Conservation (phyloP, 148 eudicot species). For the Hydrangea macrophylla region DNA sequence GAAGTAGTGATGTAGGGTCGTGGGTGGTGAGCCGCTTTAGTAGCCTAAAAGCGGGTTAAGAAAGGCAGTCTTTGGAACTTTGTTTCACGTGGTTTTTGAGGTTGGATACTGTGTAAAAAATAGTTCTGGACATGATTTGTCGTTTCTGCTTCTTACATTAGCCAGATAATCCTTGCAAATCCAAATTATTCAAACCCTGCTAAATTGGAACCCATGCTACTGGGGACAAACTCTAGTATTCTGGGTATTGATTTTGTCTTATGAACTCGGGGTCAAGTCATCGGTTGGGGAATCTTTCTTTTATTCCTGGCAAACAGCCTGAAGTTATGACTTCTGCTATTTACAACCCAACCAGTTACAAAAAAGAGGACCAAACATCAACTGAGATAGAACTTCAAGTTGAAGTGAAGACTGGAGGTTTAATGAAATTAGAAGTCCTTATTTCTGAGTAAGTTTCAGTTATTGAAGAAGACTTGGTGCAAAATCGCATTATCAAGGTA, state of each 20-base stretch:
- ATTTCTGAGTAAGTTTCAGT: slow-evolving; percentile 27
- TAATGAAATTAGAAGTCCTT: slow-evolving; percentile 26
- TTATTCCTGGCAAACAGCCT: slow-evolving; percentile 11
- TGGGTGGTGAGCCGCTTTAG: no score
- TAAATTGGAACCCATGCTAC: not conserved
- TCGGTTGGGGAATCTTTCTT: not conserved
- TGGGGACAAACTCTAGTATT: slow-evolving; percentile 1
- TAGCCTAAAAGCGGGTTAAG: no score
- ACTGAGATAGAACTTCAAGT: slow-evolving; percentile 10
- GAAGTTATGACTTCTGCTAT: not conserved
- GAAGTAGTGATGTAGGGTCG: not conserved
- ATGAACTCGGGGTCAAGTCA: not conserved
- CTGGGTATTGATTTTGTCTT: not conserved
- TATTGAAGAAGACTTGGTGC: slow-evolving; percentile 27
- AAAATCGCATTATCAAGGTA: slow-evolving; percentile 46
- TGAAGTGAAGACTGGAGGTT: slow-evolving; percentile 25
- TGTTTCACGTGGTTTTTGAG: not conserved
- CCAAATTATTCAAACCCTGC: not conserved
- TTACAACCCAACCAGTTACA: slow-evolving; percentile 2
- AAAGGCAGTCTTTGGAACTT: no score
- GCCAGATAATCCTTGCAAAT: not conserved
- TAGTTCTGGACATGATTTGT: not conserved
- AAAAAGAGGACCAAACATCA: slow-evolving; percentile 7
- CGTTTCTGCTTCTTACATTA: not conserved
- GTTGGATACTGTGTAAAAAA: not conserved